A percentile compares a stretch with the other conserved stretches of the same genome.
Conservation (phyloP, 495 filamentous ascomycete species). For the Oidiodendron maius region DNA sequence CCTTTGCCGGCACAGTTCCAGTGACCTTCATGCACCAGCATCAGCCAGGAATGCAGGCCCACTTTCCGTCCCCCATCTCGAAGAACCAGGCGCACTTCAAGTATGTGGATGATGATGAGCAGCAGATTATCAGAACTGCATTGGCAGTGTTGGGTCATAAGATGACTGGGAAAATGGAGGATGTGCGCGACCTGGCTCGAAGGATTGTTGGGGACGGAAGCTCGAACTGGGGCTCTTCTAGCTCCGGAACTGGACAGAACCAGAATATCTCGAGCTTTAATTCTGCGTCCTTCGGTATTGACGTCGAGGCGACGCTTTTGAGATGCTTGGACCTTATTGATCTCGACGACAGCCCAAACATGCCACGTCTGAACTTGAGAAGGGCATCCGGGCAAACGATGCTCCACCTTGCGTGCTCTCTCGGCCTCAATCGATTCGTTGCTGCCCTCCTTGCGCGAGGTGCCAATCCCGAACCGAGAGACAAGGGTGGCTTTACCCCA, state of each 20-base stretch:
- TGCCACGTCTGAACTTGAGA: constrained; percentile 57
- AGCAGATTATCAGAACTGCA: constrained; percentile 60
- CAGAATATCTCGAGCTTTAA: constrained; percentile 27
- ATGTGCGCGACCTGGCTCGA: constrained; percentile 45
- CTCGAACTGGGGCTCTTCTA: constrained; percentile 21
- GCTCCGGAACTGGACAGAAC: constrained; percentile 7
- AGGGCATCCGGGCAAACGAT: constrained; percentile 69
- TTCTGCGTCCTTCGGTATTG: constrained; percentile 32
- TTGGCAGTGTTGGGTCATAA: constrained; percentile 51
- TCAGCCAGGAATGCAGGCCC: constrained; percentile 36
- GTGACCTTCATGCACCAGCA: constrained; percentile 67
- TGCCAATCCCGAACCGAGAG: constrained; percentile 68
- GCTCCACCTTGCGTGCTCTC: constrained; percentile 72
- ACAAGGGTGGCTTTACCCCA: constrained; percentile 76
- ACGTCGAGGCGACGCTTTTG: constrained; percentile 66
- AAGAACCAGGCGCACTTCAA: constrained; percentile 59
- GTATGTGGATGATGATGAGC: constrained; percentile 74
- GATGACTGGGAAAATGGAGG: constrained; percentile 44
- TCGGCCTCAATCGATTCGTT: constrained; percentile 71
- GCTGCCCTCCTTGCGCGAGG: constrained; percentile 76
- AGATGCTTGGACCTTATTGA: constrained; percentile 73
- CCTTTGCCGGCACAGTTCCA: constrained; percentile 60
- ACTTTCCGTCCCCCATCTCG: constrained; percentile 36
- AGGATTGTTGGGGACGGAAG: constrained; percentile 40
- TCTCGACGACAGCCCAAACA: constrained; percentile 63